phyloP scores from a whole-genome alignment of 306 rosid species.

The Sicyos edulis region DNA sequence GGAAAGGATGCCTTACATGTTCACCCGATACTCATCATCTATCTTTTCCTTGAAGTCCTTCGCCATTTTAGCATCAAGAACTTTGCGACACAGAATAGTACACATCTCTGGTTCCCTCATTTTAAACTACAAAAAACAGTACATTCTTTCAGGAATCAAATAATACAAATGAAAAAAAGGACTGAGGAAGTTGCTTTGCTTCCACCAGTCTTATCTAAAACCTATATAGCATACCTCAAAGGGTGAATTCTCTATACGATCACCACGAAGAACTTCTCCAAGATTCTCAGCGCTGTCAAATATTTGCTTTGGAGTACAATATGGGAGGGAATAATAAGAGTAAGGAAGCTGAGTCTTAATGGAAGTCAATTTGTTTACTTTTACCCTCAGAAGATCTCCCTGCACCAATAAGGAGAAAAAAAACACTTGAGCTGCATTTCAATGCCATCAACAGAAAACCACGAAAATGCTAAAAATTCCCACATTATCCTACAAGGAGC shows the following conservation, averaged over 20 bases:
- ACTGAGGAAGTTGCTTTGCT: neutral
- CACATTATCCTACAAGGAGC: neutral
- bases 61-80: conserved; percentile 52
- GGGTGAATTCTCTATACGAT: conserved; percentile 83
- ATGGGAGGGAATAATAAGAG: conserved; percentile 70
- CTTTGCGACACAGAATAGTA: conserved; percentile 52
- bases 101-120: conserved; percentile 92
- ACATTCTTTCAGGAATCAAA: conserved; percentile 22
- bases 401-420: conserved; percentile 36
- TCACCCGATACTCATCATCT: conserved; percentile 78
- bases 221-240: conserved; percentile 48
- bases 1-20: conserved; percentile 48
- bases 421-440: neutral
- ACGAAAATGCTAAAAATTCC: neutral
- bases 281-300: conserved; percentile 90
- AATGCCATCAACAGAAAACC: conserved; percentile 2
- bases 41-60: conserved; percentile 73
- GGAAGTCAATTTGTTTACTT: conserved; percentile 82
- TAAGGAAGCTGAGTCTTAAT: conserved; percentile 88
- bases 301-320: conserved; percentile 60
- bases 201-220: neutral
- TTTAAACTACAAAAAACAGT: conserved; percentile 49
- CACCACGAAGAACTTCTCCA: conserved; percentile 94
- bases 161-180: neutral
- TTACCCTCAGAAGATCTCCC: conserved; percentile 67